Evolutionary conservation across 306 rosid genomes (phyloP).

Genomic region (Sechiopsis laciniata): DNA sequence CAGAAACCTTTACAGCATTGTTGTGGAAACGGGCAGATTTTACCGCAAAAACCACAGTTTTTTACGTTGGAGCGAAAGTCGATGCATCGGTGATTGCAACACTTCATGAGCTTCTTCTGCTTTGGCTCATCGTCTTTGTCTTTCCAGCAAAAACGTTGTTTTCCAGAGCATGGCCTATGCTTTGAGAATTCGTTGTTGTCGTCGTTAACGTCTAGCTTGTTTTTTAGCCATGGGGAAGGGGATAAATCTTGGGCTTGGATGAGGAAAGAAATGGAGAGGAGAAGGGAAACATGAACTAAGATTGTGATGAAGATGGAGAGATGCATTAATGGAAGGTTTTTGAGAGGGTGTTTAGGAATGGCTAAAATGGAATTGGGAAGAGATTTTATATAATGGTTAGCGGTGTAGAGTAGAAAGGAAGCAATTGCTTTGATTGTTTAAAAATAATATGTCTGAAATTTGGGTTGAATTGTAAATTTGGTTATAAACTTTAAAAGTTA

Average conservation of each 20-base stretch:
- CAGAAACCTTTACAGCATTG: slow-evolving; percentile 60
- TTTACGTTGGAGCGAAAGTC: slow-evolving; percentile 36
- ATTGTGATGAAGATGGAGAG: neutral
- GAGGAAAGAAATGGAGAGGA: neutral
- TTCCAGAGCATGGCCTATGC: slow-evolving; percentile 17
- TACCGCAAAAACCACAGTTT: slow-evolving; percentile 54
- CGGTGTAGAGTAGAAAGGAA: neutral
- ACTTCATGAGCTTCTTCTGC: slow-evolving; percentile 18
- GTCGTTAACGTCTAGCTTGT: neutral
- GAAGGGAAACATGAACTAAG: neutral
- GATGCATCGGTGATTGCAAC: slow-evolving; percentile 54
- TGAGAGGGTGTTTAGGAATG: neutral
- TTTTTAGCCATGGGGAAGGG: slow-evolving; percentile 4
- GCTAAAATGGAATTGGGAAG: neutral
- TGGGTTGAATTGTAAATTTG: neutral
- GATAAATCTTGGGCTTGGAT: neutral
- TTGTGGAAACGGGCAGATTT: slow-evolving; percentile 39
- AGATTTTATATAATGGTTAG: neutral
- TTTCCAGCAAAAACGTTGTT: slow-evolving; percentile 36
- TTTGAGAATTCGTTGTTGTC: neutral
- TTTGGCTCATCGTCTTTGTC: slow-evolving; percentile 6
- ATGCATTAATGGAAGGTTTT: slow-evolving; percentile 7
- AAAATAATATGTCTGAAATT: too few relatives aligned
- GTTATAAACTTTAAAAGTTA: too few relatives aligned
- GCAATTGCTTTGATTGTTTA: neutral